phyloP scores from a whole-genome alignment of 129 eudicot species.

The Heracleum sosnowskyi region DNA sequence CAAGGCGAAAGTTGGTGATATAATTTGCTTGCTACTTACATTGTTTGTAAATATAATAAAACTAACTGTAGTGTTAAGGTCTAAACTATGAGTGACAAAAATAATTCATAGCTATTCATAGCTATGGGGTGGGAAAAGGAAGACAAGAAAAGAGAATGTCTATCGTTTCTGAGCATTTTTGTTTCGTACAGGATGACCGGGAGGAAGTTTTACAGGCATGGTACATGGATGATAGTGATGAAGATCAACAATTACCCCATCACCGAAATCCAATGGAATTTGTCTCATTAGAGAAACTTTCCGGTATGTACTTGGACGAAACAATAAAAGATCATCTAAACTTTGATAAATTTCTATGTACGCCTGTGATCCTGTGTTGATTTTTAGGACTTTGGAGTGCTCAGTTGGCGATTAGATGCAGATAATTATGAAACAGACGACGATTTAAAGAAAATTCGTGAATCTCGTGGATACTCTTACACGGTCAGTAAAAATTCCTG shows the following conservation, averaged over 20 bases:
- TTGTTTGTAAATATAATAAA: not conserved
- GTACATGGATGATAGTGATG: conserved; percentile 92
- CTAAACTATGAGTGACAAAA: not conserved
- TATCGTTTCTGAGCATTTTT: not conserved
- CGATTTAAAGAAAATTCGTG: conserved; percentile 81
- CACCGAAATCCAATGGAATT: conserved; percentile 78
- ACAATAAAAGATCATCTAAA: not conserved
- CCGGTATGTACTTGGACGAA: conserved; percentile 31
- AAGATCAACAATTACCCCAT: conserved; percentile 95
- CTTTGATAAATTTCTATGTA: conserved; percentile 7
- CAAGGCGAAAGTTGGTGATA: not conserved
- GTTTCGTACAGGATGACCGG: conserved; percentile 49
- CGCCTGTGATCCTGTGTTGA: conserved; percentile 5
- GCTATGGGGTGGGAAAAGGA: not conserved
- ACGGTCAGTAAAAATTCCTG: conserved; percentile 33
- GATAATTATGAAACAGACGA: conserved; percentile 95
- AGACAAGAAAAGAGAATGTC: not conserved
- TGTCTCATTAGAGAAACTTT: conserved; percentile 75
- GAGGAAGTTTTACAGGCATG: conserved; percentile 93
- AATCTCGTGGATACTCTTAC: conserved; percentile 88
- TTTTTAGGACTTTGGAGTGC: conserved; percentile 79
- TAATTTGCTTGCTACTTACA: not conserved
- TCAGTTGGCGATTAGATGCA: conserved; percentile 95
- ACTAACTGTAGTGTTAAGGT: not conserved
- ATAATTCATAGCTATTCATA: not conserved